Evolutionary conservation across 2,329 filamentous ascomycete species (phyloP), one percentile per base, ranked within the genome.

Genomic region (Leptographium lundbergii): DNA sequence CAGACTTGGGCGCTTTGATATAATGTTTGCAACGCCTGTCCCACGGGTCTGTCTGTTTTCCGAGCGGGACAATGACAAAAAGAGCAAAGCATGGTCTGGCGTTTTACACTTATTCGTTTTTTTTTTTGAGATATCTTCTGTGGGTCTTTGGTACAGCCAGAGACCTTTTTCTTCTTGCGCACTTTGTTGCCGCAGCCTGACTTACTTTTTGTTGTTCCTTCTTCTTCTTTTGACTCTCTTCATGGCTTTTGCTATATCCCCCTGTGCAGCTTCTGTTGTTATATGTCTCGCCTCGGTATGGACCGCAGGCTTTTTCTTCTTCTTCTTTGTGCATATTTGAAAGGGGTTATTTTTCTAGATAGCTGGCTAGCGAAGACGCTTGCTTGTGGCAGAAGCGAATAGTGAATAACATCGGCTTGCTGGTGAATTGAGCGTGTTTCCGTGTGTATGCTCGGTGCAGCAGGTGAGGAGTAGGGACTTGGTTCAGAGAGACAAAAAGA

Each of bases 101-200:
- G 54, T 61, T 63, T 60, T 45, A 29, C 29, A 51, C 39, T 56
- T n/a, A n/a, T n/a, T n/a, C n/a, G n/a, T 58, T 59, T 47, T 19
- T 25, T 24, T 56, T 54, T 55, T 53, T 27, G 51, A 54, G 25
- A 50, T n/a, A 56, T 56, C 11, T 29, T 42, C 39, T n/a, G 7
- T 10, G 36, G 17, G 4, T 22, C 32, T 36, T 54, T 24, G 42
- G 17, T n/a, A 45, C n/a, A 45, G 17, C 42, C 42, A 45, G 19
- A 19, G 42, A 7, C 19, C 42, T 45, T 22, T 45, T 45, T n/a
- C 19, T 45, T 45, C 42, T 45, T 45, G 42, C 17, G 19, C 42
- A 25, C 52, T 34, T 13, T 32, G 24, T 7, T 27, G 34, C 52
- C 27, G 29, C 52, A 11, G n/a, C n/a, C 52, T 22, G 32, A 24